Base-by-base conservation (phyloP, 2,329 filamentous ascomycete species). In the Fusarium sp. region DNA sequence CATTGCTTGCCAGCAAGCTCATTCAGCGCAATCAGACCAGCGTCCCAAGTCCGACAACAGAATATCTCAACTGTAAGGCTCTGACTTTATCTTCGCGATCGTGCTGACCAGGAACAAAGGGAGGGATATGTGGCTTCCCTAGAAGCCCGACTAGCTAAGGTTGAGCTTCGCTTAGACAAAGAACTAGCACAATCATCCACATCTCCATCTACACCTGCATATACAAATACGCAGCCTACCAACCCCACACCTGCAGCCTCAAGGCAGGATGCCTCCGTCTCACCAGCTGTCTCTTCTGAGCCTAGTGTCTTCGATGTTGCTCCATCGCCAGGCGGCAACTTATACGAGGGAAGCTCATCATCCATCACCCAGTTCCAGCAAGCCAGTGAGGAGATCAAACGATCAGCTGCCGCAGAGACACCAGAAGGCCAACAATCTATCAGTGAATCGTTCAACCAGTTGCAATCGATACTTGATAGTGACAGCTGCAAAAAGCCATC, bases 261-360 rank as follows among this genome's bases (percentile, higher is more conserved):
- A 3, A 55, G 38, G 15, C 36, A 44, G 2, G 4, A 36, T 3
- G 12, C 31, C 1, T 60, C 41, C 3, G 8, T 51, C 30, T 69
- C 65, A 11, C 59, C 65, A 9, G 10, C 28, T 12, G 28, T 9
- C n/a, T 61, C 65, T 18, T 46, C 61, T 6, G 41, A 60, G 1
- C 53, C 46, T 6, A 44, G 55, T 13, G 26, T 63, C 7, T 37
- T 57, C 6, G 45, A 47, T 26, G 45, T 56, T 2, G 33, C 58
- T 1, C 47, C 47, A 23, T 49, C 64, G 12, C 53, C 50, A 1
- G 34, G 44, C 0, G 57, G 30, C 23, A 45, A 31, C 12, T 28
- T 71, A 4, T 71, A 71, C 13, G 65, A 71, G 20, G 69, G 69
- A n/a, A 62, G 55, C 4, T 71, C 68, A 4, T 71, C 69, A 0